Evolutionary conservation across 2,329 filamentous ascomycete species (phyloP).

Genomic region (Clonostachys rosea): DNA sequence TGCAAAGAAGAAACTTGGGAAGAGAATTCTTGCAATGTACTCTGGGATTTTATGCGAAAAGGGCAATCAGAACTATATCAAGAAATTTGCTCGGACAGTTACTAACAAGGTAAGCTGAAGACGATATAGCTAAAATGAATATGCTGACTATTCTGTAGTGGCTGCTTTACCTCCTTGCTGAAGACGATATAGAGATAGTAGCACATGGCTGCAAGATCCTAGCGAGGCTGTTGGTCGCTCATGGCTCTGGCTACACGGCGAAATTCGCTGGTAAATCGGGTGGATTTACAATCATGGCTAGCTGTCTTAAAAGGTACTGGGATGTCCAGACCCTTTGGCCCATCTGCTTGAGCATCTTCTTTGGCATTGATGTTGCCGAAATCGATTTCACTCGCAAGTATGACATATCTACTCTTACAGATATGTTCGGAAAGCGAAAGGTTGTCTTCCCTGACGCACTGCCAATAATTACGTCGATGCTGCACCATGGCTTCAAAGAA

Average conservation of each 20-base stretch:
- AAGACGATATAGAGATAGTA: conserved; percentile 79
- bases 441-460: conserved; percentile 76
- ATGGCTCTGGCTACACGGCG: conserved; percentile 74
- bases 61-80: conserved; percentile 62
- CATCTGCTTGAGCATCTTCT: conserved; percentile 82
- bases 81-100: conserved; percentile 88
- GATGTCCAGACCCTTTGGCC: conserved; percentile 80
- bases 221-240: conserved; percentile 74
- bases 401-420: conserved; percentile 68
- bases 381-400: conserved; percentile 71
- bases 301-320: conserved; percentile 84
- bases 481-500: conserved; percentile 77
- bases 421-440: conserved; percentile 65
- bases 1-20: conserved; percentile 67
- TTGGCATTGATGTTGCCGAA: conserved; percentile 74
- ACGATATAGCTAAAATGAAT: neutral
- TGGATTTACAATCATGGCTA: conserved; percentile 82
- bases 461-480: conserved; percentile 77
- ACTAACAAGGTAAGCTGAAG: conserved; percentile 72
- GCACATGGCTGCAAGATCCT: conserved; percentile 78
- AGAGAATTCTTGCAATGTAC: conserved; percentile 73
- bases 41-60: conserved; percentile 72
- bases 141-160: conserved; percentile 48
- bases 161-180: conserved; percentile 85
- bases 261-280: conserved; percentile 83